Evolutionary conservation across 2,329 filamentous ascomycete species (phyloP), one percentile per base, ranked within the genome.

Genomic region (Epichloe aotearoae): DNA sequence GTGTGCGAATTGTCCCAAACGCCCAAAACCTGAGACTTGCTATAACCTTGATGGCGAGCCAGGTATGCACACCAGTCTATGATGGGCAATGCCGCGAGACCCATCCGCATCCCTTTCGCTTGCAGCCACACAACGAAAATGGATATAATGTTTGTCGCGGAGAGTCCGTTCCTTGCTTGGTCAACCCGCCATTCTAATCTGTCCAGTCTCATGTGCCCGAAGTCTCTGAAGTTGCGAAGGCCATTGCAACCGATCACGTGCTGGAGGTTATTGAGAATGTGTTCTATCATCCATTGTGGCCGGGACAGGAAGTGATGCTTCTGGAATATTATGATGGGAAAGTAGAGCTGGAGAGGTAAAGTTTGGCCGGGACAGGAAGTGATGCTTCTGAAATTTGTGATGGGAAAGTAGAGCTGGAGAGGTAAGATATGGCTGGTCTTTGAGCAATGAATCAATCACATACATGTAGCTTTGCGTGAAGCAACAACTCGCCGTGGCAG

Each of bases 101-200:
- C 2, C 2, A 10, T 34, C 6, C 44, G 47, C 41, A 50, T 42
- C 1, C 46, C 47, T 20, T 57, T 56, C n/a, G 58, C 54, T n/a
- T 55, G 49, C 7, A 66, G 54, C 64, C 64, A 66, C 3, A 52
- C 48, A 8, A 55, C 53, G 39, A 59, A 63, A 33, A 65, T 57
- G 5, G 56, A 58, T 1, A 54, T 56, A n/a, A 58, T 55, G 42
- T 49, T 57, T 8, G 19, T n/a, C 5, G 37, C 2, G 1, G 53
- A 36, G 12, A 64, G 56, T 2, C 39, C 44, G 3, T 38, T n/a
- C 6, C 37, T 39, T 10, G 50, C 56, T 2, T 45, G 43, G 0
- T 8, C 26, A 8, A 65, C 45, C 3, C 53, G 59, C 33, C 52
- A 55, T 26, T 61, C 56, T 4, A 66, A 47, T 1, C 54, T 61